Evolutionary conservation across 1,284 basidiomycete genomes (phyloP).

Genomic region (Phlebopus sp.): DNA sequence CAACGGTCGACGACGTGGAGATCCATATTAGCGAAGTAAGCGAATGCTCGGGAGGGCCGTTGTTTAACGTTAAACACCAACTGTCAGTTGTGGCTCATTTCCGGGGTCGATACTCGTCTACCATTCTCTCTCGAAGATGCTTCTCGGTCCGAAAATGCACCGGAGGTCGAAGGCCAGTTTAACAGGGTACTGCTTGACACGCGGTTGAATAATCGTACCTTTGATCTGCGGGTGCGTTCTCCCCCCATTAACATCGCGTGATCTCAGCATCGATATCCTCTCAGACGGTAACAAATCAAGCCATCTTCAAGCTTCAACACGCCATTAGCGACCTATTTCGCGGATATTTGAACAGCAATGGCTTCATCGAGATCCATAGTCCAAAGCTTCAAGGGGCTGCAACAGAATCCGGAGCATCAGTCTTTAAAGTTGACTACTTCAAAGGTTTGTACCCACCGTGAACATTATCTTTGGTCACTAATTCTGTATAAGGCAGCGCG

Average conservation of each 20-base stretch:
- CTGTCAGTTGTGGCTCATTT: slow-evolving; percentile 73
- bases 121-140: slow-evolving; percentile 97
- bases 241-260: not conserved
- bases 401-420: slow-evolving; percentile 94
- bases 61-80: slow-evolving; percentile 1
- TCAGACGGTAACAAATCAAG: slow-evolving; percentile 94
- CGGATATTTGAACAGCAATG: slow-evolving; percentile 71
- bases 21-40: slow-evolving; percentile 79
- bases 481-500: slow-evolving; percentile 60
- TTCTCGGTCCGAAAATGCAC: slow-evolving; percentile 77
- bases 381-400: slow-evolving; percentile 98
- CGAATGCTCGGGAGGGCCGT: not conserved
- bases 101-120: slow-evolving; percentile 73
- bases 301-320: slow-evolving; percentile 91
- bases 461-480: slow-evolving; percentile 2
- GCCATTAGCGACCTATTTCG: slow-evolving; percentile 90
- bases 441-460: slow-evolving; percentile 61
- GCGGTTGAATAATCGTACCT: slow-evolving; percentile 90
- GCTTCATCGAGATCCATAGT: slow-evolving; percentile 94
- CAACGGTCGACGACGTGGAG: slow-evolving; percentile 86
- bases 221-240: slow-evolving; percentile 82
- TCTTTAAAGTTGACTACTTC: slow-evolving; percentile 99
- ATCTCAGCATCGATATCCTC: slow-evolving; percentile 11
- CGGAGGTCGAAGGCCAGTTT: slow-evolving; percentile 67
- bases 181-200: slow-evolving; percentile 86